A percentile compares a stretch with the other conserved stretches of the same genome.
Evolutionary conservation across 2,329 filamentous ascomycete genomes (phyloP).

Genomic region (Penicillium aurantiogriseum): DNA sequence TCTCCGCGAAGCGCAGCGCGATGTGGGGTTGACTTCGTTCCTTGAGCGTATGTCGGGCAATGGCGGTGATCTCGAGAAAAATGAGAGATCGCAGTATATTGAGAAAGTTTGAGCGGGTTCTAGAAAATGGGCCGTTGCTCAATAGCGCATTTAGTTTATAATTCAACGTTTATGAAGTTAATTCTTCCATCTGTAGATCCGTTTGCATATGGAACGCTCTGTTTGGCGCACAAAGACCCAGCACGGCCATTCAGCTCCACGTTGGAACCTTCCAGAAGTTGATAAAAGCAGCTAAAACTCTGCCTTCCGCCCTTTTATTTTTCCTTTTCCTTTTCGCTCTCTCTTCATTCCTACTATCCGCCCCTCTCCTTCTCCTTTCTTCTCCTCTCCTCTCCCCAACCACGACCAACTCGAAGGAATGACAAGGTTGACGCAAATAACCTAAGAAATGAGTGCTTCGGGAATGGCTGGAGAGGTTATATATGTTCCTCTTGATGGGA

Average conservation of each 20-base stretch:
- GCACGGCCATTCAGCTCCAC: too few relatives aligned
- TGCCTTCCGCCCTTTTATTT: too few relatives aligned
- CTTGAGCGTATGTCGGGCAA: constrained; percentile 20
- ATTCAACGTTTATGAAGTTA: neutral
- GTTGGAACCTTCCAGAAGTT: neutral
- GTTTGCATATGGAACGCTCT: too few relatives aligned
- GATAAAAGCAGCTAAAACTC: neutral
- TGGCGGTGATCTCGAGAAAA: constrained; percentile 19
- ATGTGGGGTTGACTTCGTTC: constrained; percentile 25
- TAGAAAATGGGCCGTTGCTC: neutral
- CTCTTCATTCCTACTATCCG: neutral
- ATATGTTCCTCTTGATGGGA: neutral
- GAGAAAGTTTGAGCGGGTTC: constrained; percentile 15
- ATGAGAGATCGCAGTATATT: constrained; percentile 19
- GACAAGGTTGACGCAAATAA: neutral
- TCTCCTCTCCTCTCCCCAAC: neutral
- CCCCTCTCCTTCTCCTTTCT: neutral
- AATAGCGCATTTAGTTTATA: neutral
- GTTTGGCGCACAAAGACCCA: too few relatives aligned
- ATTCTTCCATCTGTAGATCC: too few relatives aligned
- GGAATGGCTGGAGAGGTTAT: neutral
- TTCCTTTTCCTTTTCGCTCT: neutral
- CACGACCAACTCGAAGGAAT: neutral
- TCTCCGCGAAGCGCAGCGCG: constrained; percentile 25
- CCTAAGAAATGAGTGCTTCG: neutral